Evolutionary conservation across 192 early-diverging fungal genomes (phyloP).

Genomic region (Podila minutissima): DNA sequence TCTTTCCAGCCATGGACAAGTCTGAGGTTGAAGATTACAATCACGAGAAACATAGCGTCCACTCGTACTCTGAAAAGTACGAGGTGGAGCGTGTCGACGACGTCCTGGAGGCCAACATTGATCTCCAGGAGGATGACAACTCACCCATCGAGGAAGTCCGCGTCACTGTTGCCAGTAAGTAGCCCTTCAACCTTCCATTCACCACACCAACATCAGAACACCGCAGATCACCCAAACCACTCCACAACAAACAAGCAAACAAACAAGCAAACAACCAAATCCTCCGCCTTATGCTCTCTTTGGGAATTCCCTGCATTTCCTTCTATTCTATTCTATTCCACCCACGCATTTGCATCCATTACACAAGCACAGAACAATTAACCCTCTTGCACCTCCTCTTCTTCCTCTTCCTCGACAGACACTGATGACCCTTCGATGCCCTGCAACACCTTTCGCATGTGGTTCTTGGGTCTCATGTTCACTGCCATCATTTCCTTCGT

Average conservation of each 20-base stretch:
- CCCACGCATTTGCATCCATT: background rate
- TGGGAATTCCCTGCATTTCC: no score
- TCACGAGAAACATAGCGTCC: conserved; percentile 4
- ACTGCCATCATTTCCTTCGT: conserved; percentile 51
- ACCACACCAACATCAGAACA: background rate
- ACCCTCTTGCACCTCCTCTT: background rate
- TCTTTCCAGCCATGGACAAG: conserved; percentile 4
- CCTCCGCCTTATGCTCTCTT: no score
- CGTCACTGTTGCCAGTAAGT: conserved; percentile 50
- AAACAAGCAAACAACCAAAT: no score
- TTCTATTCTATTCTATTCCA: background rate
- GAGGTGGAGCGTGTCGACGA: conserved; percentile 9
- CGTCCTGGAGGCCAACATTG: conserved; percentile 12
- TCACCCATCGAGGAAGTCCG: conserved; percentile 58
- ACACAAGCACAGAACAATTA: background rate
- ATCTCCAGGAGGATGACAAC: conserved; percentile 30
- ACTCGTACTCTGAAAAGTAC: conserved; percentile 48
- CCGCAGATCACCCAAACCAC: background rate
- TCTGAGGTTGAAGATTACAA: no score
- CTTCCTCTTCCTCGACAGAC: conserved; percentile 22
- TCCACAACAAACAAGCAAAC: background rate
- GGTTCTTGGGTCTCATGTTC: conserved; percentile 55
- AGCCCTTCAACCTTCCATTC: no score
- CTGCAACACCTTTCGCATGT: conserved; percentile 63
- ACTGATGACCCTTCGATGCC: conserved; percentile 59